phyloP scores from a whole-genome alignment of 352 stramenopile species.

The Peronospora belbahrii region DNA sequence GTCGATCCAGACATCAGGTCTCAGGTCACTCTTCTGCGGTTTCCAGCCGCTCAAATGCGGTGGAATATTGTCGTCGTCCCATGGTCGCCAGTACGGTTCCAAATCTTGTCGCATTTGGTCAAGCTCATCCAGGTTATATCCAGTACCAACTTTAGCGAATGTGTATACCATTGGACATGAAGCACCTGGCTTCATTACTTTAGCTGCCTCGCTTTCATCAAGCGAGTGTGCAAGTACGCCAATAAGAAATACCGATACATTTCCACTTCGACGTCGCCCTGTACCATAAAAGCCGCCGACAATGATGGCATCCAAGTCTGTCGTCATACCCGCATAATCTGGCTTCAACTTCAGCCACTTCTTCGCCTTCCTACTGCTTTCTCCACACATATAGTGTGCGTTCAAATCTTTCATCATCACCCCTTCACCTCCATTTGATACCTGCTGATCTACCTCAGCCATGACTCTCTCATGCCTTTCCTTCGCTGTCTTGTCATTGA shows the following conservation, averaged over 20 bases:
- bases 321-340: constrained; percentile 83
- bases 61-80: constrained; percentile 62
- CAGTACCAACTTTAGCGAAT: constrained; percentile 77
- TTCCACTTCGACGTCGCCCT: constrained; percentile 59
- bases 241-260: constrained; percentile 77
- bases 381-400: constrained; percentile 84
- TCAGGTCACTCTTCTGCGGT: constrained; percentile 62
- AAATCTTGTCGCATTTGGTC: constrained; percentile 61
- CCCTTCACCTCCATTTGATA: constrained; percentile 71
- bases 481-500: constrained; percentile 65
- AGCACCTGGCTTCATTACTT: constrained; percentile 42
- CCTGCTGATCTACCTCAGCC: constrained; percentile 64
- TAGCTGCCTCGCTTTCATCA: constrained; percentile 37
- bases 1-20: constrained; percentile 79
- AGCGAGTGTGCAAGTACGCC: constrained; percentile 57
- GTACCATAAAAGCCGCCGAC: constrained; percentile 78
- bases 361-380: constrained; percentile 67
- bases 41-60: constrained; percentile 72
- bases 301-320: constrained; percentile 72
- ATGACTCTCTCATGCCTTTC: constrained; percentile 76
- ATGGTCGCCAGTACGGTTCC: constrained; percentile 72
- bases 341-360: constrained; percentile 86
- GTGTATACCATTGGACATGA: constrained; percentile 61
- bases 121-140: constrained; percentile 76
- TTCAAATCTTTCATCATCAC: constrained; percentile 83